Base-by-base conservation (phyloP, 1,284 basidiomycete genomes). In the Ceratobasidium sp. region DNA sequence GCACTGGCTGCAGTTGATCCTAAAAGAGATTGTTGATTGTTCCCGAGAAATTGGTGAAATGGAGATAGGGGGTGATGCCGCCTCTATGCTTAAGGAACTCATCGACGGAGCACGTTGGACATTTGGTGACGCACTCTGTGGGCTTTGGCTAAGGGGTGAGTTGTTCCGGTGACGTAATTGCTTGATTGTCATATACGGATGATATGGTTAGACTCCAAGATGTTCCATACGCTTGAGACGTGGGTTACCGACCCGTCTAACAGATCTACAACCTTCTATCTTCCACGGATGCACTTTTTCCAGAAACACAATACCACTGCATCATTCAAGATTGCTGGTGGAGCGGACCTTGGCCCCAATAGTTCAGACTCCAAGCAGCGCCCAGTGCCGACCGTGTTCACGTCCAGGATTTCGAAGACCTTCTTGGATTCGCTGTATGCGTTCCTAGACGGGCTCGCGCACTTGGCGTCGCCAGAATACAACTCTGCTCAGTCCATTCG, bases 361-460 rank as follows among this genome's bases (percentile, higher is more conserved):
- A 57, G 47, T 19, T 44, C 58, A 9, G 66, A 68, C 76, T 70
- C 80, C 47, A 86, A 85, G 71, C 87, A 89, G 73, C 82, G 84
- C 71, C 76, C 81, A 8, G 80, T 90, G 46, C 80, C 85, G 2
- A 78, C 80, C 44, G 82, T 83, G 6, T 88, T 88, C 72, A 79
- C 84, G 21, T 76, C 81, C 14, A 91, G 91, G 79, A 90, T 98
- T 75, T 89, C 88, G 23, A 90, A 89, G 71, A 86, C 90, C 0
- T 98, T 98, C 78, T 78, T 98, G 54, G 95, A 98, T 75, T 86
- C 89, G 0, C 76, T 97, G 30, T 95, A 96, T 77, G 88, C 89
- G 25, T 89, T 97, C 73, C 81, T 98, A 53, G 94, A 98, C 74
- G 96, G 96, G 0, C 80, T 98, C 56, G 86, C 95, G 25, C 84